Evolutionary conservation across 148 eudicot genomes (phyloP).

Genomic region (Vaccinium macrocarpon): DNA sequence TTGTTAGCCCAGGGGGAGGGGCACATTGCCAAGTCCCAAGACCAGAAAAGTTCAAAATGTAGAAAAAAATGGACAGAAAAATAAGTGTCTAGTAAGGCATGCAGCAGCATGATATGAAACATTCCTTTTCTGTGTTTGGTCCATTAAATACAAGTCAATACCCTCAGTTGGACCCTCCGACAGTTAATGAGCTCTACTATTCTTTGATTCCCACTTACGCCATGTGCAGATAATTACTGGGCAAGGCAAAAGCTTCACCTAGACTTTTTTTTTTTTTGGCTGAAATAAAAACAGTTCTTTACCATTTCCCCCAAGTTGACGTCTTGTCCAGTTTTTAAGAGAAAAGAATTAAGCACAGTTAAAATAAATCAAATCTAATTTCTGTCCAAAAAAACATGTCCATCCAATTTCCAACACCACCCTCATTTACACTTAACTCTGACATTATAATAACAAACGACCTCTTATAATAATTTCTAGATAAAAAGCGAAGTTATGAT

Average conservation of each 20-base stretch:
- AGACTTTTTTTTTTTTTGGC: not conserved
- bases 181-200: not conserved
- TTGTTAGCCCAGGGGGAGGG: not conserved
- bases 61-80: not conserved
- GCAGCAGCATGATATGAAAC: not conserved
- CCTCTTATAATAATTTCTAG: not conserved
- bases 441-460: not conserved
- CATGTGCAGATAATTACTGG: not conserved
- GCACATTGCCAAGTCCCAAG: not conserved
- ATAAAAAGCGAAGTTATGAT: not conserved
- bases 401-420: not conserved
- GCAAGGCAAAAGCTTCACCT: not conserved
- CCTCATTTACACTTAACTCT: not conserved
- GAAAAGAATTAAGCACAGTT: not conserved
- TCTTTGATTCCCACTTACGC: not conserved
- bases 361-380: not conserved
- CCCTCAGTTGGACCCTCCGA: not conserved
- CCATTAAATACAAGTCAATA: not conserved
- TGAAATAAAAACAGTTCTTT: not conserved
- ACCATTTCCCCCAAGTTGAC: not conserved
- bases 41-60: not conserved
- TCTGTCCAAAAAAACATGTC: not conserved
- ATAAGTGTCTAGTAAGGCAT: not conserved
- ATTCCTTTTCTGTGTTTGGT: not conserved
- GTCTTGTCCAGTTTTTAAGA: not conserved